These are phyloP conservation scores for Russula sp. DNA, from an alignment of 768 basidiomycete species.

Conservation along the genomic window DNA sequence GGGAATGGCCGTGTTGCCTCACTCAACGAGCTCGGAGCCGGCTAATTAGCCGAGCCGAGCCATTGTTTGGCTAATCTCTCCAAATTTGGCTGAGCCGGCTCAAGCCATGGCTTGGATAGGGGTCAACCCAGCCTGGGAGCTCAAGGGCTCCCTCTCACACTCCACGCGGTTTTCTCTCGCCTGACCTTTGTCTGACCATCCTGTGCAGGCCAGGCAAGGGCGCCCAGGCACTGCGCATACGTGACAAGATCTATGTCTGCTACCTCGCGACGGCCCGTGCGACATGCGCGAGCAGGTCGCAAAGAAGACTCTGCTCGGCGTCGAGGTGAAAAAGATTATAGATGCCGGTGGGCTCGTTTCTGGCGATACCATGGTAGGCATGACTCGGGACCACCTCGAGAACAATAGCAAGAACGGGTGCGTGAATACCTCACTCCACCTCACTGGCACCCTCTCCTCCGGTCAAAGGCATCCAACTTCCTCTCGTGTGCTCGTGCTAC, in stretches of 20 bases:
- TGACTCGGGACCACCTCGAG: constrained; percentile 94
- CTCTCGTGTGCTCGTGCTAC: too few species aligned
- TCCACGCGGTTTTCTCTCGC: background rate
- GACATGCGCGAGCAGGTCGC: constrained; percentile 97
- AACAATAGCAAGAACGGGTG: constrained; percentile 97
- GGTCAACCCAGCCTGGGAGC: too few species aligned
- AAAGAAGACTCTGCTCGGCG: constrained; percentile 79
- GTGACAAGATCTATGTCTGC: constrained; percentile 90
- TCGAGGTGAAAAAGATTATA: constrained; percentile 96
- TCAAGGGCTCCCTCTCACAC: background rate
- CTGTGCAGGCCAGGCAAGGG: constrained; percentile 88
- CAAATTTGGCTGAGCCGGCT: too few species aligned
- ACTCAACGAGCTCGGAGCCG: too few species aligned
- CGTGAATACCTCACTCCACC: too few species aligned
- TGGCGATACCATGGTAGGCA: constrained; percentile 96
- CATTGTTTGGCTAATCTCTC: too few species aligned
- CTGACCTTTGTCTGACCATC: too few species aligned
- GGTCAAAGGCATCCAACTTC: too few species aligned
- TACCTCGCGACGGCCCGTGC: constrained; percentile 97
- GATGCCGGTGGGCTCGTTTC: constrained; percentile 91
- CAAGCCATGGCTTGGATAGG: too few species aligned
- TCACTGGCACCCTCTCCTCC: too few species aligned
- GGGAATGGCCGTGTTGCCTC: too few species aligned
- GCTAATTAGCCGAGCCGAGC: too few species aligned
- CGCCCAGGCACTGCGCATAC: constrained; percentile 92